phyloP scores from a whole-genome alignment of 2,329 filamentous ascomycete genomes.

The Fusarium xylarioides region DNA sequence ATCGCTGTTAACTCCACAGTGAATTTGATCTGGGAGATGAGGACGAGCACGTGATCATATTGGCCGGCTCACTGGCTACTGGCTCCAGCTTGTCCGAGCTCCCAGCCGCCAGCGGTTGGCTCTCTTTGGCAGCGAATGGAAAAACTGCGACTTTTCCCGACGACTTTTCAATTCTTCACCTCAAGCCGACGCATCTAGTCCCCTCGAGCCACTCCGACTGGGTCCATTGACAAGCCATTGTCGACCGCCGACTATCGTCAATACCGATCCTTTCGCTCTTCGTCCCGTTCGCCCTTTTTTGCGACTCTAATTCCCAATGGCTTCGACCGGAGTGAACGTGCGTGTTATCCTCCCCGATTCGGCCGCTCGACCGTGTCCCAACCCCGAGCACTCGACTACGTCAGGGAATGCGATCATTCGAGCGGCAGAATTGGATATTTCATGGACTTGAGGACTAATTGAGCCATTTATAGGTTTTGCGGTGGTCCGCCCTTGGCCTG shows the following conservation, averaged over 20 bases:
- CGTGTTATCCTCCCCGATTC: slow-evolving; percentile 48
- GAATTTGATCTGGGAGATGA: neutral
- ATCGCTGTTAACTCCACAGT: slow-evolving; percentile 12
- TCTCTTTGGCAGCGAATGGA: slow-evolving; percentile 43
- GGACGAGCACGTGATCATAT: slow-evolving; percentile 38
- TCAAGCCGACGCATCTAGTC: slow-evolving; percentile 51
- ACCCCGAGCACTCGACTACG: slow-evolving; percentile 27
- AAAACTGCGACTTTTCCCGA: slow-evolving; percentile 61
- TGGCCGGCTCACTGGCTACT: slow-evolving; percentile 39
- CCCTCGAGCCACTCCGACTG: slow-evolving; percentile 52
- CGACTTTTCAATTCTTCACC: slow-evolving; percentile 53
- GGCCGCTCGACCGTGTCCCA: slow-evolving; percentile 37
- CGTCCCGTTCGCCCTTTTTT: slow-evolving; percentile 53
- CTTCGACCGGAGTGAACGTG: slow-evolving; percentile 76
- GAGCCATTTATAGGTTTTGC: slow-evolving; percentile 77
- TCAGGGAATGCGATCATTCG: slow-evolving; percentile 20
- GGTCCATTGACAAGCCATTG: slow-evolving; percentile 57
- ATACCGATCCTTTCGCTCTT: slow-evolving; percentile 48
- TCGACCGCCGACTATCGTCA: slow-evolving; percentile 49
- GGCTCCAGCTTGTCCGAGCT: slow-evolving; percentile 48
- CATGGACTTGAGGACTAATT: slow-evolving; percentile 42
- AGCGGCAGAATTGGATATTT: slow-evolving; percentile 23
- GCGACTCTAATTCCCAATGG: slow-evolving; percentile 63
- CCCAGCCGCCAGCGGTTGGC: slow-evolving; percentile 40
- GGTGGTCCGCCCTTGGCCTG: slow-evolving; percentile 91